Evolutionary conservation across 2,329 filamentous ascomycete species (phyloP).

Genomic region (Rugonectria rugulosa): DNA sequence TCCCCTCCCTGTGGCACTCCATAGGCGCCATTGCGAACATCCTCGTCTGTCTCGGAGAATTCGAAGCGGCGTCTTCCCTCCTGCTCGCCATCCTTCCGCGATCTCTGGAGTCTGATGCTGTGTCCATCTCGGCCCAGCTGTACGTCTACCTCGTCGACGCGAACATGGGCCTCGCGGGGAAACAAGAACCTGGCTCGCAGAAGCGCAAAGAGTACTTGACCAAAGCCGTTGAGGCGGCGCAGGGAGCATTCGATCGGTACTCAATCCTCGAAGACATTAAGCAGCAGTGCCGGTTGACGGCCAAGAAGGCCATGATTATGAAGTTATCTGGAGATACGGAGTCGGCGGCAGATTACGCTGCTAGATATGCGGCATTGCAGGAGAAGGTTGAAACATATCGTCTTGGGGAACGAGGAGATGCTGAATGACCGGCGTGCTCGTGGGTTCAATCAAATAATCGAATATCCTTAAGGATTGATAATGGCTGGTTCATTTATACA

Average conservation of each 20-base stretch:
- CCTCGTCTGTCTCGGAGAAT: conserved; percentile 75
- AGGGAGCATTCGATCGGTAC: conserved; percentile 70
- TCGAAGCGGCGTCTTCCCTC: conserved; percentile 69
- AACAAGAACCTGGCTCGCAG: conserved; percentile 49
- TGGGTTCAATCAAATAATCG: not conserved
- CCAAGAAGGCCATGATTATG: conserved; percentile 82
- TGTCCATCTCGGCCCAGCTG: conserved; percentile 67
- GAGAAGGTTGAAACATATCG: conserved; percentile 46
- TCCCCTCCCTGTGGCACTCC: conserved; percentile 77
- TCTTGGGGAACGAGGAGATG: conserved; percentile 27
- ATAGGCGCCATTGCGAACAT: conserved; percentile 73
- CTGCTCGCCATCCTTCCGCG: conserved; percentile 77
- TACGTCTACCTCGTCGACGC: conserved; percentile 79
- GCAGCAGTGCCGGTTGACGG: conserved; percentile 80
- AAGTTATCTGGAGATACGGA: conserved; percentile 70
- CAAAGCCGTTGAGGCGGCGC: conserved; percentile 66
- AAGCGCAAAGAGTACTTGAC: conserved; percentile 64
- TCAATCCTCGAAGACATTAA: conserved; percentile 68
- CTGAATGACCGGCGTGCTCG: conserved; percentile 1
- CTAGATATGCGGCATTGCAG: conserved; percentile 68
- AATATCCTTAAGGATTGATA: conserved; percentile 11
- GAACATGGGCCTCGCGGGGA: conserved; percentile 78
- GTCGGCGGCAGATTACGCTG: conserved; percentile 71
- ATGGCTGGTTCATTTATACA: conserved; percentile 29
- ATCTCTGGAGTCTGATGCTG: conserved; percentile 74